Evolutionary conservation across 176 grass and related monocot species (phyloP).

Genomic region (Elaeis guineensis): DNA sequence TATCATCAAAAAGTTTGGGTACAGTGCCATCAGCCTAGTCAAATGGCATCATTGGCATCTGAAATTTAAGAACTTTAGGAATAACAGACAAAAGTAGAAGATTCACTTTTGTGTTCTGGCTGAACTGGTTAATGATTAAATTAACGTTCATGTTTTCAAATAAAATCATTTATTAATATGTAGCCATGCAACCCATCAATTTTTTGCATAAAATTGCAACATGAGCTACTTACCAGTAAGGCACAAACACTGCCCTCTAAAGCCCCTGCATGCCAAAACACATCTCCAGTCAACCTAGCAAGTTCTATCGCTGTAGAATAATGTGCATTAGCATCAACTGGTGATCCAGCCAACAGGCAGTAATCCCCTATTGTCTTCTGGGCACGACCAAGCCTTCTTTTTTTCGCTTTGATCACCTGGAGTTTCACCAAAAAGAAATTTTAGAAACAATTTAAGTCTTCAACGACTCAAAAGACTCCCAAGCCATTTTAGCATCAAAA

Average conservation of each 20-base stretch:
- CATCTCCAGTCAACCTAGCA: slow-evolving; percentile 92
- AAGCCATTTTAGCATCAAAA: slow-evolving; percentile 17
- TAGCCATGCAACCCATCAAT: background rate
- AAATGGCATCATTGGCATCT: no score
- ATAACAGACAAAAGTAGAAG: no score
- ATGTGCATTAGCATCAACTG: slow-evolving; percentile 93
- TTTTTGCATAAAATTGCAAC: no score
- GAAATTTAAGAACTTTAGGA: no score
- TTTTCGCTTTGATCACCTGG: slow-evolving; percentile 97
- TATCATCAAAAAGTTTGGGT: no score
- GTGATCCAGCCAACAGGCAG: slow-evolving; percentile 90
- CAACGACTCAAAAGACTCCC: background rate
- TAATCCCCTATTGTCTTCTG: slow-evolving; percentile 99
- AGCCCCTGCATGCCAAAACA: slow-evolving; percentile 98
- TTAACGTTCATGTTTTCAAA: background rate
- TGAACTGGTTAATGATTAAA: no score
- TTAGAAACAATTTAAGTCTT: slow-evolving; percentile 3
- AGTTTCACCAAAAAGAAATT: background rate
- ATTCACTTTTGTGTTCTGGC: no score
- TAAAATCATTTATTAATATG: background rate
- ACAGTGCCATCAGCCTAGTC: no score
- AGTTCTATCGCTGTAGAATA: slow-evolving; percentile 96
- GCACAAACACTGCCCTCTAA: slow-evolving; percentile 96
- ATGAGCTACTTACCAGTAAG: slow-evolving; percentile 45
- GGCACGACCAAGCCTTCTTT: slow-evolving; percentile 83